phyloP scores from a whole-genome alignment of 2,329 filamentous ascomycete genomes.

The Xylaria sp. region DNA sequence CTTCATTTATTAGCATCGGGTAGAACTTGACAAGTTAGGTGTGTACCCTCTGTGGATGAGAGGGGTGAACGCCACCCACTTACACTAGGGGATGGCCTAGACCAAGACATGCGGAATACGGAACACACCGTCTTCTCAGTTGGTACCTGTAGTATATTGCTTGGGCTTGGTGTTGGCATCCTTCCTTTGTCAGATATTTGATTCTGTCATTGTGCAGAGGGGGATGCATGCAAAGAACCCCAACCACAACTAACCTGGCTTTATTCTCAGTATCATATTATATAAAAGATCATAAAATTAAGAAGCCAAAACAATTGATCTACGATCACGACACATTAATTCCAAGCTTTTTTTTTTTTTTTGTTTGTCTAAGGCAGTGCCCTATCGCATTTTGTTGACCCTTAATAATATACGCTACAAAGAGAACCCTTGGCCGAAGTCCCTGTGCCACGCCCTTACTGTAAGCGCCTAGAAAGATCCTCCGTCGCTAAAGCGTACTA shows the following conservation, averaged over 20 bases:
- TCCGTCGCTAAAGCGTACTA: neutral
- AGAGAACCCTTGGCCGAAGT: constrained; percentile 7
- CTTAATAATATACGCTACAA: neutral
- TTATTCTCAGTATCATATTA: constrained; percentile 8
- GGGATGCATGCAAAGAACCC: constrained; percentile 13
- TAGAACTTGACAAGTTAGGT: neutral
- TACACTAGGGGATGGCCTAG: constrained; percentile 10
- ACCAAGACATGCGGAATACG: constrained; percentile 11
- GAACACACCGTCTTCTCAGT: constrained; percentile 21
- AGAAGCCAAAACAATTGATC: constrained; percentile 30
- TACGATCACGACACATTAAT: constrained; percentile 18
- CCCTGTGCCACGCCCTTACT: constrained; percentile 2
- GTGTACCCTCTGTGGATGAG: neutral
- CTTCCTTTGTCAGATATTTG: constrained; percentile 33
- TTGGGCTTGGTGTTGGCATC: constrained; percentile 22
- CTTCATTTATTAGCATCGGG: constrained; percentile 5
- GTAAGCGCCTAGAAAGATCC: constrained; percentile 1
- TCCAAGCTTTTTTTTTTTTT: constrained; percentile 4
- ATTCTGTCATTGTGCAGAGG: constrained; percentile 23
- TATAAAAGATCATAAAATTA: neutral
- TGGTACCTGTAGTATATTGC: neutral
- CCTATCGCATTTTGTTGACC: constrained; percentile 6
- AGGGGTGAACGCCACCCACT: constrained; percentile 2
- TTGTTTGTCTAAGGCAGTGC: neutral
- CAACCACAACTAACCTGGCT: neutral